Evolutionary conservation across 495 filamentous ascomycete species (phyloP), one percentile per base, ranked within the genome.

Genomic region (Penicillium simplicissimum): DNA sequence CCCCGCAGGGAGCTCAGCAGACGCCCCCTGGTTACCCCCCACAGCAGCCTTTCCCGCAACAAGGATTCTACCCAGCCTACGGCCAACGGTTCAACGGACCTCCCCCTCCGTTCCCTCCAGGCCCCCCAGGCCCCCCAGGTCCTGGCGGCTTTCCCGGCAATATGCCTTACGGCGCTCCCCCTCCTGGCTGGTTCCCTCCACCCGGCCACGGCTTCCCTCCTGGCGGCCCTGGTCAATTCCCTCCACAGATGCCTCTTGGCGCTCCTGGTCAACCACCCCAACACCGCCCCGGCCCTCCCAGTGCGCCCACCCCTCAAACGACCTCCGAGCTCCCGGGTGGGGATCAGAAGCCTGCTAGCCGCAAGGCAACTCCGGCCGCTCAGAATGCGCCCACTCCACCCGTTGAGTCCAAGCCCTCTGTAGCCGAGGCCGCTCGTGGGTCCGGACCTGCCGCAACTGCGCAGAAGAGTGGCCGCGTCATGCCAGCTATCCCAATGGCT

Each of bases 171-270:
- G 87, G 87, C 54, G 80, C 84, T 48, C 89, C 79, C 45, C 89
- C 87, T 43, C 89, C 87, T 19, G 88, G 86, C 49, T 96, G 92
- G 92, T 92, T 85, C 74, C 88, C 87, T 69, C 89, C 84, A 31
- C 86, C 90, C 11, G 88, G 86, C n/a, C 91, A 93, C 72, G 88
- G 87, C 9, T 96, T 93, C 67, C 88, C 86, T 40, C 84, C 82
- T 40, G 79, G 72, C 34, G 79, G 72, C 38, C 82, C 86, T 21
- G 87, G 85, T 54, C 89, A 87, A 45, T 83, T 81, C 60, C 79
- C 73, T 55, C 75, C 74, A 38, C 81, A 83, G 34, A 75, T 82
- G 67, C 82, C 81, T 40, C 77, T 80, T 56, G 82, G 84, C 40
- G 82, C 82, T 34, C 77, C 79, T 34, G 78, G 76, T 38, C 80